phyloP scores from a whole-genome alignment of 176 grass and related monocot species.

The Saccharum officinarum region DNA sequence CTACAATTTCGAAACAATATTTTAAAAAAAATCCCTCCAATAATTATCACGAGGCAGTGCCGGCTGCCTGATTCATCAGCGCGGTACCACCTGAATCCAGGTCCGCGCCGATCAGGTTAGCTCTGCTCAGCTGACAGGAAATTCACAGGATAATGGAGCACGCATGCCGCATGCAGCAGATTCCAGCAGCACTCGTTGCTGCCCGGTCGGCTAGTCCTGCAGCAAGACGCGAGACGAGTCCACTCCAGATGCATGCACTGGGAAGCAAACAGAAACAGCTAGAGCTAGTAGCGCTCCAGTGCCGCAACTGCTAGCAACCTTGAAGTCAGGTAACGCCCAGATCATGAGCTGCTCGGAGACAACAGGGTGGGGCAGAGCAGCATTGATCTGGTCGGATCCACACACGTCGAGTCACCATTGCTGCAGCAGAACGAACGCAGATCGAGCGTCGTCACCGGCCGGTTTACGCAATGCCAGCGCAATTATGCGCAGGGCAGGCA shows the following conservation, averaged over 20 bases:
- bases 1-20: background rate
- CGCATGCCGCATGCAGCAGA: slow-evolving; percentile 1
- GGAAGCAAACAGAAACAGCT: background rate
- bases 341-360: background rate
- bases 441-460: background rate
- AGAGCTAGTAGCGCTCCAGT: background rate
- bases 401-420: slow-evolving; percentile 1
- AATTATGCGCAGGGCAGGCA: background rate
- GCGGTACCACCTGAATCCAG: background rate
- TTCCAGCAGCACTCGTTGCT: slow-evolving; percentile 21
- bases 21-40: background rate
- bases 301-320: background rate
- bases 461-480: background rate
- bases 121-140: background rate
- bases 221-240: background rate
- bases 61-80: background rate
- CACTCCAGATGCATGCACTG: slow-evolving; percentile 23
- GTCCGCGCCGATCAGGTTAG: background rate
- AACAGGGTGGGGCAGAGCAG: background rate
- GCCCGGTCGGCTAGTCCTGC: slow-evolving; percentile 29
- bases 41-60: slow-evolving; percentile 17
- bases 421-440: background rate
- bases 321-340: slow-evolving; percentile 23
- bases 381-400: slow-evolving; percentile 42
- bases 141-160: background rate